Percentiles rank a stretch among this genome's conserved stretches.
Evolutionary conservation across 345 rosid genomes (phyloP).

Genomic region (Linum tenue): DNA sequence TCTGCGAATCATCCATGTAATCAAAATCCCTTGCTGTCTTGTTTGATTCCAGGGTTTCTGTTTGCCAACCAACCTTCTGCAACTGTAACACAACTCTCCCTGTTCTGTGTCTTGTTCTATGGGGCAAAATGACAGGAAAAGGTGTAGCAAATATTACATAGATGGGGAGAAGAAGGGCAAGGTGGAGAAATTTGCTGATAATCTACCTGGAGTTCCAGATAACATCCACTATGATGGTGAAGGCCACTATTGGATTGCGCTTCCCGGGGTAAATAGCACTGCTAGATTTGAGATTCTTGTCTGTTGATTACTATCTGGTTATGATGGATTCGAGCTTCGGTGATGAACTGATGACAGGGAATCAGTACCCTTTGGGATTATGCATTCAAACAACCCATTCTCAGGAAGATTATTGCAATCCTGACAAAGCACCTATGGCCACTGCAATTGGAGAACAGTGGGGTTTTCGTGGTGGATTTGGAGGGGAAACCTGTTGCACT

Average conservation of each 20-base stretch:
- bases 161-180: constrained; percentile 38
- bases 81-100: too few species aligned
- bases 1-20: constrained; percentile 59
- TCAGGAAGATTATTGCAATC: constrained; percentile 35
- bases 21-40: neutral
- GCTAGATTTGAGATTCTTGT: too few species aligned
- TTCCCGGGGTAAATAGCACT: constrained; percentile 28
- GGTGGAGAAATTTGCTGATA: constrained; percentile 35
- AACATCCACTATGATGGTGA: constrained; percentile 53
- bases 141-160: constrained; percentile 54
- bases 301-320: neutral
- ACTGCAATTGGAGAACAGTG: constrained; percentile 16
- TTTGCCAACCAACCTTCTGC: too few species aligned
- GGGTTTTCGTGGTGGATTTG: constrained; percentile 46
- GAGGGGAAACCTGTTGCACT: constrained; percentile 48
- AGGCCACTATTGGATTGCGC: constrained; percentile 61
- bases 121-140: constrained; percentile 32
- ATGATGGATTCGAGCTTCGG: constrained; percentile 31
- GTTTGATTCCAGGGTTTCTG: neutral
- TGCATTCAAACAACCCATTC: constrained; percentile 22
- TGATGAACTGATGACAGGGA: constrained; percentile 14
- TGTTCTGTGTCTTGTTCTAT: constrained; percentile 11
- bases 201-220: constrained; percentile 61
- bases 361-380: constrained; percentile 15
- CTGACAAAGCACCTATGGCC: constrained; percentile 15